Conservation (phyloP, 129 eudicot species). For the Flaveria linearis region DNA sequence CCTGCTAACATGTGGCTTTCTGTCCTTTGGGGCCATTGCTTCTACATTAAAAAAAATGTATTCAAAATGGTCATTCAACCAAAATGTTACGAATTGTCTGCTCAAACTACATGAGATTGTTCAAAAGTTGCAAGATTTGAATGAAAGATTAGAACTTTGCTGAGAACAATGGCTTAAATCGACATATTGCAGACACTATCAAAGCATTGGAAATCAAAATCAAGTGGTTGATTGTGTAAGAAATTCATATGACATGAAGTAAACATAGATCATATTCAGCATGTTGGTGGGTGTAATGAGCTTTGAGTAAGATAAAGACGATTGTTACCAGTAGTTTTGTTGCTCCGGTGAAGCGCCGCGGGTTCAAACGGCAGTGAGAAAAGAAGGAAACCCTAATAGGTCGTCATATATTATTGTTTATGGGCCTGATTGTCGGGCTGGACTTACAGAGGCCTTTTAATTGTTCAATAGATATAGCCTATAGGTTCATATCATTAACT, state of each 20-base stretch:
- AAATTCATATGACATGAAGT: not conserved
- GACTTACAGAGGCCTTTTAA: not conserved
- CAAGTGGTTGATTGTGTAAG: not conserved
- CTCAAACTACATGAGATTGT: not conserved
- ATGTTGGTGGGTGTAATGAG: not conserved
- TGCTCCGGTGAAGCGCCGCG: slow-evolving; percentile 23
- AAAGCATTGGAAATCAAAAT: slow-evolving; percentile 10
- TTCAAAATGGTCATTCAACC: not conserved
- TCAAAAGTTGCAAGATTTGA: not conserved
- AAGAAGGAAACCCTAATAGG: slow-evolving; percentile 21
- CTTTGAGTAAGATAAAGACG: not conserved
- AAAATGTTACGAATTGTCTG: not conserved
- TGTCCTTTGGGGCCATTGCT: slow-evolving; percentile 53
- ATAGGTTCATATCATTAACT: too few relatives aligned
- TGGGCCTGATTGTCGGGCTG: slow-evolving; percentile 8
- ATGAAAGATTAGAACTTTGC: not conserved
- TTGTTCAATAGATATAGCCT: too few relatives aligned
- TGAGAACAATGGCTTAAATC: not conserved
- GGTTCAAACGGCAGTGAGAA: slow-evolving; percentile 4
- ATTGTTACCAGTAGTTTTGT: slow-evolving; percentile 5
- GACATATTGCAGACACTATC: not conserved
- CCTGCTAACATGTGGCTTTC: slow-evolving; percentile 38
- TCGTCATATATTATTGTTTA: not conserved
- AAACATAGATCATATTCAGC: not conserved
- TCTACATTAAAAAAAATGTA: not conserved